Base-by-base conservation (phyloP, 148 eudicot genomes). In the Arbutus unedo region DNA sequence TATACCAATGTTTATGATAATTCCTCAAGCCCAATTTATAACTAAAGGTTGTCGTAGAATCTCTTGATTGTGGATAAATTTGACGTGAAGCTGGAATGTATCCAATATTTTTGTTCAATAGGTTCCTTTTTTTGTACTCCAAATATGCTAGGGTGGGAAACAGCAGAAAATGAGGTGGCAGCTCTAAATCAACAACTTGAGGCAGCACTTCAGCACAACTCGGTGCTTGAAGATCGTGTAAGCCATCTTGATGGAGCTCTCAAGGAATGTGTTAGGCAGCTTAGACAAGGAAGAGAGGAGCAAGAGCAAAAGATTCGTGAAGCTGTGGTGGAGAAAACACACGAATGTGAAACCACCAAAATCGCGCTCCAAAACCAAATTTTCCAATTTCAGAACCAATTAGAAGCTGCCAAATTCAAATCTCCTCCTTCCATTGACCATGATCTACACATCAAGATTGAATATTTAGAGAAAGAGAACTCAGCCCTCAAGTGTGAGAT, bases 261-360 rank as follows among this genome's bases (percentile, higher is more conserved):
- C 43, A 95, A 92, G 82, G 98, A 95, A 90, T 95, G 98, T 83
- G 96, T 95, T 25, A 84, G 96, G 88, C 98, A 95, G 82, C 92
- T 92, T 4, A 89, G 98, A 83, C 96, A 90, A 79, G 88, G 85
- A 73, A 90, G 84, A 85, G 96, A 93, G 6, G 97, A 90, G 75
- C 96, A 95, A 45, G 94, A 93, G 62, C 86, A 86, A 78, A 93
- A 81, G 31, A 83, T 95, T 23, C 54, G 80, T 6, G 91, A 93
- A 90, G 89, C 85, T 62, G 70, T 93, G 64, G 78, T 66, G 21
- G 90, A 87, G 21, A 93, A 87, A 91, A 85, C 88, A 18, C 66
- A 49, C 4, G 91, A 87, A 56, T 88, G 87, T 88, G 93, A 91
- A 79, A 80, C 80, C 43, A 79, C 60, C 25, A 92, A 90, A 79